phyloP scores from a whole-genome alignment of 2,329 filamentous ascomycete genomes.

The Penicillium sp. region DNA sequence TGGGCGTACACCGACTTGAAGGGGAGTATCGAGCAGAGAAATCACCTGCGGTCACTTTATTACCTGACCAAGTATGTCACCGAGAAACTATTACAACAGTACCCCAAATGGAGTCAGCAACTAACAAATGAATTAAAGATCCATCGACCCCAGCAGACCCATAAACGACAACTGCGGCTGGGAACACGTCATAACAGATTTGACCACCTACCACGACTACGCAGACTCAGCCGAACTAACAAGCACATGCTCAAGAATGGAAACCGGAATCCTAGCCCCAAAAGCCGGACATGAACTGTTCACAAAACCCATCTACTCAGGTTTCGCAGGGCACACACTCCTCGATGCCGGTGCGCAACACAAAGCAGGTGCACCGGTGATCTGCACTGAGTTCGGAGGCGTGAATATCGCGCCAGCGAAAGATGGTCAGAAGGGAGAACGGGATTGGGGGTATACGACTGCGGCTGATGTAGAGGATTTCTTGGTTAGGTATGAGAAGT shows the following conservation, averaged over 20 bases:
- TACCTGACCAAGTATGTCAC: constrained; percentile 60
- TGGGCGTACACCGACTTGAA: constrained; percentile 65
- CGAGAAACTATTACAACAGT: no score
- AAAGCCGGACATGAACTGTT: constrained; percentile 60
- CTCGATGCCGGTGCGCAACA: constrained; percentile 55
- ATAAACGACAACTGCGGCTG: constrained; percentile 73
- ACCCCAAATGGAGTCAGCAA: background rate
- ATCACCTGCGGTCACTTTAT: constrained; percentile 65
- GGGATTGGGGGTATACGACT: constrained; percentile 69
- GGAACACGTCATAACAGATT: constrained; percentile 66
- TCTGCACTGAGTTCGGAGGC: constrained; percentile 68
- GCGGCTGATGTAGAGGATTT: constrained; percentile 61
- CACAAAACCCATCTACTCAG: constrained; percentile 44
- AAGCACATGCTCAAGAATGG: constrained; percentile 54
- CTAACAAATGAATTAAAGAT: constrained; percentile 28
- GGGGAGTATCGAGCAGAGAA: constrained; percentile 58
- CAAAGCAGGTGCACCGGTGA: constrained; percentile 56
- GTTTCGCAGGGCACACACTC: constrained; percentile 33
- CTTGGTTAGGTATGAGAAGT: constrained; percentile 57
- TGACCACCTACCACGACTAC: constrained; percentile 70
- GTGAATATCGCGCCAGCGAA: constrained; percentile 62
- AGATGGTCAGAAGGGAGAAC: constrained; percentile 38
- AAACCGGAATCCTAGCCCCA: constrained; percentile 52
- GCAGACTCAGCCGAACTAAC: constrained; percentile 58
- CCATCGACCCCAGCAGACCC: constrained; percentile 62